Conservation (phyloP, 2,329 filamentous ascomycete species). For the Beauveria australis region DNA sequence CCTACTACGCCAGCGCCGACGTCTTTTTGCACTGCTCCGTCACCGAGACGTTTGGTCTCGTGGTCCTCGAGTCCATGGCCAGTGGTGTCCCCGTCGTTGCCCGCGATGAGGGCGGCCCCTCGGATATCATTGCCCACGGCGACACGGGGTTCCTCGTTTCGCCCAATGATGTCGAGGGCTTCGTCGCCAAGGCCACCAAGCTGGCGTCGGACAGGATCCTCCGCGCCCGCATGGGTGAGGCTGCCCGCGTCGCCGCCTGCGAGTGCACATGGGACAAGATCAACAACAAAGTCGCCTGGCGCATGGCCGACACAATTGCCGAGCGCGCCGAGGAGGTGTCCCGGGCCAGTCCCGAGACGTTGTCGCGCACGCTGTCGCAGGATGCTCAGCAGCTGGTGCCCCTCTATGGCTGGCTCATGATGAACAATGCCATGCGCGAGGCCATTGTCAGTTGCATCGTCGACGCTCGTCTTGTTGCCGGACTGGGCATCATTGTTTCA, state of each 20-base stretch:
- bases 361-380: conserved; percentile 13
- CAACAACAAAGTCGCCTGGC: conserved; percentile 60
- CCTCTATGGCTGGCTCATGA: conserved; percentile 36
- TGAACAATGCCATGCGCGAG: conserved; percentile 31
- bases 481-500: conserved; percentile 36
- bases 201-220: conserved; percentile 38
- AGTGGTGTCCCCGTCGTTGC: conserved; percentile 62
- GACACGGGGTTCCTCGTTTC: conserved; percentile 53
- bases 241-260: conserved; percentile 48
- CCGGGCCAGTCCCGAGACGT: conserved; percentile 7
- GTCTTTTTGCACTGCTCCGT: conserved; percentile 65
- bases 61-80: conserved; percentile 64
- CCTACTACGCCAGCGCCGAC: conserved; percentile 59
- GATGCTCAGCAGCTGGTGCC: conserved; percentile 27
- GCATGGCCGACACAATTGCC: conserved; percentile 48
- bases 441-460: conserved; percentile 28
- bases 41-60: conserved; percentile 64
- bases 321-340: conserved; percentile 30
- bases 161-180: conserved; percentile 50
- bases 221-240: conserved; percentile 35
- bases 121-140: conserved; percentile 54
- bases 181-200: conserved; percentile 44
- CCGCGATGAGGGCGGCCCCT: conserved; percentile 60
- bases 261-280: conserved; percentile 64
- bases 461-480: conserved; percentile 36